phyloP scores from a whole-genome alignment of 495 filamentous ascomycete species.

The Penicillium cosmopolitanum region DNA sequence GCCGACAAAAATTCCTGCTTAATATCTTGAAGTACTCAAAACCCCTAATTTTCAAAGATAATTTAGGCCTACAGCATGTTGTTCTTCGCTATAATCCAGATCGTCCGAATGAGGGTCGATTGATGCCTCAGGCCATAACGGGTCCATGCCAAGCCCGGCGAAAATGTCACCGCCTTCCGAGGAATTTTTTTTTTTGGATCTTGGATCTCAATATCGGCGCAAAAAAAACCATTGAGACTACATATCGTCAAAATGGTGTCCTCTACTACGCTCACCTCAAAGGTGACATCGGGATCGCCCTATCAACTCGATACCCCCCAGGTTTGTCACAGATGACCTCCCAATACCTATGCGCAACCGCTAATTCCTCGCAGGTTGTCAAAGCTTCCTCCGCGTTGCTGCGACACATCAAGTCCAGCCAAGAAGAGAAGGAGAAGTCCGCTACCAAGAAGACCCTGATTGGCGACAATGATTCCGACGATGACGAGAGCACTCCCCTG shows the following conservation, averaged over 20 bases:
- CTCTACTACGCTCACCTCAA: conserved; percentile 54
- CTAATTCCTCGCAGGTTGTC: conserved; percentile 55
- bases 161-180: conserved; percentile 48
- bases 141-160: conserved; percentile 36
- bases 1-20: no score
- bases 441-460: conserved; percentile 76
- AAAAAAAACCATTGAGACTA: conserved; percentile 40
- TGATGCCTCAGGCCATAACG: conserved; percentile 37
- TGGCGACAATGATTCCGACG: conserved; percentile 57
- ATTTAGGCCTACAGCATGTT: no score
- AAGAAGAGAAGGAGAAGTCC: conserved; percentile 56
- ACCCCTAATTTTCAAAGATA: no score
- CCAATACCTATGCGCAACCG: conserved; percentile 16
- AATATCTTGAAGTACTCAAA: no score
- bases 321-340: conserved; percentile 40
- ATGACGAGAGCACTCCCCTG: conserved; percentile 39
- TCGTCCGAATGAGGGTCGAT: neutral
- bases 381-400: conserved; percentile 83
- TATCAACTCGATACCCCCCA: conserved; percentile 69
- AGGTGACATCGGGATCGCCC: conserved; percentile 56
- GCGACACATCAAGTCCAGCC: conserved; percentile 72
- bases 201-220: conserved; percentile 34
- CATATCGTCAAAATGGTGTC: conserved; percentile 45
- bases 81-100: neutral
- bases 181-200: conserved; percentile 43